Evolutionary conservation across 2,329 filamentous ascomycete genomes (phyloP).

Genomic region (Curvularia sp.): DNA sequence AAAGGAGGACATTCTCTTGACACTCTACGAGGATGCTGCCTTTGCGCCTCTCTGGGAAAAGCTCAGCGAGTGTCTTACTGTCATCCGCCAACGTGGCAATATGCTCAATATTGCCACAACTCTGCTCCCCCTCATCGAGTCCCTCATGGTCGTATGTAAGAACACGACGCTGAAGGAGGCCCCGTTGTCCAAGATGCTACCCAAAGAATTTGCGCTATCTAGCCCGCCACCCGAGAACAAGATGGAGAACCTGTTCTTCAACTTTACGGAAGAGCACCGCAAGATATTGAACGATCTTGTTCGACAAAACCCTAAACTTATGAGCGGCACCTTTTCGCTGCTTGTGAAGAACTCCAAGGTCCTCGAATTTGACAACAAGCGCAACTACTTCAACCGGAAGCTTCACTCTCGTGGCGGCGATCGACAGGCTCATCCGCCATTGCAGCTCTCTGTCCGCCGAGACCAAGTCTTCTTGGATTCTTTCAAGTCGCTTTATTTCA

Average conservation of each 20-base stretch:
- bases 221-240: constrained; percentile 80
- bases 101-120: constrained; percentile 98
- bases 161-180: constrained; percentile 84
- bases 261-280: constrained; percentile 95
- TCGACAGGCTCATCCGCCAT: constrained; percentile 71
- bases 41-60: constrained; percentile 93
- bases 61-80: constrained; percentile 84
- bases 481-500: constrained; percentile 98
- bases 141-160: constrained; percentile 99
- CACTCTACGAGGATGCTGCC: constrained; percentile 87
- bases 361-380: constrained; percentile 98
- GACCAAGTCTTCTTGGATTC: constrained; percentile 98
- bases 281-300: constrained; percentile 98
- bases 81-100: constrained; percentile 89
- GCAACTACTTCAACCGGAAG: constrained; percentile 96
- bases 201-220: constrained; percentile 74
- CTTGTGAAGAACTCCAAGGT: constrained; percentile 99
- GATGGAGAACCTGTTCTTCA: constrained; percentile 93
- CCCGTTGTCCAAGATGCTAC: constrained; percentile 51
- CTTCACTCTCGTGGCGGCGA: constrained; percentile 79
- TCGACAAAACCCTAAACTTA: constrained; percentile 93
- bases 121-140: constrained; percentile 90
- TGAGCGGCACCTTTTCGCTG: constrained; percentile 97
- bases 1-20: constrained; percentile 84
- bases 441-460: constrained; percentile 89